Conservation (phyloP, 345 rosid species). For the Eucalyptus curtisii region DNA sequence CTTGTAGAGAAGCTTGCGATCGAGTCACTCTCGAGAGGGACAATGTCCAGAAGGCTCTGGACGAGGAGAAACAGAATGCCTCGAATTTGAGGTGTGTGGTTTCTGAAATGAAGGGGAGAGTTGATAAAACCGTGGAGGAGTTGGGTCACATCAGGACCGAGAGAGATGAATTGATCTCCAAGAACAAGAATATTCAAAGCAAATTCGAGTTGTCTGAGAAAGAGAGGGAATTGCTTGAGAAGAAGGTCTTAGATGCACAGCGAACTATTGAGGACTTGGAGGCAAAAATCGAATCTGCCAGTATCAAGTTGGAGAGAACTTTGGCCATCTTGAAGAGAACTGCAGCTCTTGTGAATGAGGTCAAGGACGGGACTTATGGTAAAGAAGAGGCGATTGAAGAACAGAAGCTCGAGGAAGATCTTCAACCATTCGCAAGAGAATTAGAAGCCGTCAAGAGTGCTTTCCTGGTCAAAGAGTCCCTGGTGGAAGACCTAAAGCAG, state of each 20-base stretch:
- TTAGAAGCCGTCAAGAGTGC: slow-evolving; percentile 41
- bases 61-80: slow-evolving; percentile 27
- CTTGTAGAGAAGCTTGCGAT: slow-evolving; percentile 9
- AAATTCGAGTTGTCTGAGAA: slow-evolving; percentile 8
- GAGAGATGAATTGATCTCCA: slow-evolving; percentile 8
- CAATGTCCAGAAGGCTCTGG: slow-evolving; percentile 15
- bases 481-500: slow-evolving; percentile 40
- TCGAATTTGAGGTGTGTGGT: slow-evolving; percentile 13
- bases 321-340: slow-evolving; percentile 40
- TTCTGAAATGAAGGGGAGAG: slow-evolving; percentile 25
- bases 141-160: slow-evolving; percentile 11
- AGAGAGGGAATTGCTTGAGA: slow-evolving; percentile 29
- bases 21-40: slow-evolving; percentile 26
- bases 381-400: background rate
- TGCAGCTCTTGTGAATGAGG: slow-evolving; percentile 21
- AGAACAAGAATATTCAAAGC: slow-evolving; percentile 18
- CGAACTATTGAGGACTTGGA: slow-evolving; percentile 12
- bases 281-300: slow-evolving; percentile 21
- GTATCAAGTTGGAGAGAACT: slow-evolving; percentile 16
- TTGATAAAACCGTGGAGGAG: slow-evolving; percentile 15
- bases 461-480: slow-evolving; percentile 32
- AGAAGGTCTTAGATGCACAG: slow-evolving; percentile 25
- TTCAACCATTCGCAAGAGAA: slow-evolving; percentile 18
- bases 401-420: slow-evolving; percentile 18
- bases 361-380: background rate